These are phyloP conservation scores for Tricholoma hemisulphureum DNA, from an alignment of 768 basidiomycete genomes.

Conservation along the genomic window DNA sequence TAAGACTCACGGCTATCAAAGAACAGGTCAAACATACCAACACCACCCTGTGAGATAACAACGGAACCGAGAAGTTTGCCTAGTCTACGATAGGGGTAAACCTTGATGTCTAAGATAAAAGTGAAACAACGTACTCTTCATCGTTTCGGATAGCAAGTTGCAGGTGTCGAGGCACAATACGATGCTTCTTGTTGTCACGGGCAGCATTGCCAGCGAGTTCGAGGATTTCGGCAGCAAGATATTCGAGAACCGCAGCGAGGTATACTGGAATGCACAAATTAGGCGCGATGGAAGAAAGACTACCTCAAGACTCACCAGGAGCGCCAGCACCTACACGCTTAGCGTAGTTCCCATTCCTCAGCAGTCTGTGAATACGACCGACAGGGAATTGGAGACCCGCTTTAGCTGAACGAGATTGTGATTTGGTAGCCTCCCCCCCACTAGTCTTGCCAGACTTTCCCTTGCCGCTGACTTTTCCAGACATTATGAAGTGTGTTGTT, in stretches of 20 bases:
- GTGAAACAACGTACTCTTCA: conserved; percentile 49
- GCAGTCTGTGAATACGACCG: conserved; percentile 77
- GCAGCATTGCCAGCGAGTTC: conserved; percentile 81
- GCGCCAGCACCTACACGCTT: conserved; percentile 79
- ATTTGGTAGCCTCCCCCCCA: conserved; percentile 40
- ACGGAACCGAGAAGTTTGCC: conserved; percentile 83
- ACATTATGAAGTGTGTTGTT: conserved; percentile 25
- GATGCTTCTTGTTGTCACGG: conserved; percentile 74
- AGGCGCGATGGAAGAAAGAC: not conserved
- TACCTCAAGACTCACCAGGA: conserved; percentile 44
- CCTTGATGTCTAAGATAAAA: not conserved
- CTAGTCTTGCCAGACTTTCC: conserved; percentile 37
- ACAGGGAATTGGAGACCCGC: conserved; percentile 75
- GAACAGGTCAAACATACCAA: conserved; percentile 38
- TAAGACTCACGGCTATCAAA: not conserved
- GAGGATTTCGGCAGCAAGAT: conserved; percentile 82
- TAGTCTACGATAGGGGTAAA: conserved; percentile 38
- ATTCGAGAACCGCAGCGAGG: conserved; percentile 80
- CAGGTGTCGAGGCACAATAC: conserved; percentile 84
- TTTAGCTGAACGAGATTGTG: conserved; percentile 62
- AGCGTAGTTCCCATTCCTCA: conserved; percentile 78
- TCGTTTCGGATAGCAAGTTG: conserved; percentile 86
- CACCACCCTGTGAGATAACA: conserved; percentile 90
- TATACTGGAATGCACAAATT: conserved; percentile 48
- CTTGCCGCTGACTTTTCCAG: conserved; percentile 35